These are phyloP conservation scores for Besnoitia besnoiti DNA, from an alignment of 169 alveolate genomes.

Conservation along the genomic window DNA sequence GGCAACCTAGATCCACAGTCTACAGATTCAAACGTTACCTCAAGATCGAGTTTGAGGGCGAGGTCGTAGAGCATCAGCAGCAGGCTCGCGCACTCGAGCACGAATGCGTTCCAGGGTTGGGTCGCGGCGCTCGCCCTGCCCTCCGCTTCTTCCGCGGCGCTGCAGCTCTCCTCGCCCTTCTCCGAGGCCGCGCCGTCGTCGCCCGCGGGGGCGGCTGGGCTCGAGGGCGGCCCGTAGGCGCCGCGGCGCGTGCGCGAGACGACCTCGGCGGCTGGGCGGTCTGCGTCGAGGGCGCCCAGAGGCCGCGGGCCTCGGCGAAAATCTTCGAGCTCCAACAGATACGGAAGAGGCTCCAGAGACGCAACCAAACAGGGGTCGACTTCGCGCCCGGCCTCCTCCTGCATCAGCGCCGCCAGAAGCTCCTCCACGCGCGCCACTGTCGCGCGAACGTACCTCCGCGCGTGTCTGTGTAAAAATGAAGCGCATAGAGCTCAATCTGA, in stretches of 20 bases:
- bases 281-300: background rate
- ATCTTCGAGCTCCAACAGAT: background rate
- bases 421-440: background rate
- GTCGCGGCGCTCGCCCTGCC: background rate
- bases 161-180: background rate
- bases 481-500: too few species aligned
- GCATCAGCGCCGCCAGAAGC: background rate
- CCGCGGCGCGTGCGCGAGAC: background rate
- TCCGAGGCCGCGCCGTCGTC: background rate
- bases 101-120: background rate
- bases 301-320: background rate
- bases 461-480: background rate
- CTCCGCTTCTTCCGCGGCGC: background rate
- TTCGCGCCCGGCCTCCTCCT: background rate
- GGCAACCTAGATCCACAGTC: too few species aligned
- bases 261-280: background rate
- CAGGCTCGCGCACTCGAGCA: conserved; percentile 5
- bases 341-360: conserved; percentile 22
- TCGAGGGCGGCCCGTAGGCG: too few species aligned
- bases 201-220: too few species aligned
- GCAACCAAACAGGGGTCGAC: background rate
- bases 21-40: too few species aligned
- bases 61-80: conserved; percentile 40
- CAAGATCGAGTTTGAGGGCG: background rate
- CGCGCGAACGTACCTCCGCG: conserved; percentile 16